Base-by-base conservation (phyloP, 2,329 filamentous ascomycete species). In the Hortaea werneckii region DNA sequence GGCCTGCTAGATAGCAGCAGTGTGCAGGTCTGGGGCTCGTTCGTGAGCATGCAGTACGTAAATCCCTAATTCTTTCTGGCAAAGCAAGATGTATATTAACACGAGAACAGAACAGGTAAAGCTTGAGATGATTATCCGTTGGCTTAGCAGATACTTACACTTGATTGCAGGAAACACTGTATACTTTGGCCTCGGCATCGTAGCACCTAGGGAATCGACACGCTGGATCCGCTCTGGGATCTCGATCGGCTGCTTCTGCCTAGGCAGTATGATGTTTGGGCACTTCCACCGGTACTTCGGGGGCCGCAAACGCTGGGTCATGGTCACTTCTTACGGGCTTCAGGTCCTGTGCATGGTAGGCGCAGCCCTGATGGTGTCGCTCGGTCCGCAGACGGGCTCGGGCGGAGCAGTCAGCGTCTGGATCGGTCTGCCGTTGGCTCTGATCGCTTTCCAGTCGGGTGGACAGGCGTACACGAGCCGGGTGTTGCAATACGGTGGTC, bases 1-100 rank as follows among this genome's bases (percentile, higher is more conserved):
- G 85, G 85, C 4, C 69, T 90, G 8, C 74, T 87, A 6, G 85
- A 90, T 65, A 86, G 82, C 65, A 80, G 83, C 2, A 80, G 83
- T 2, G 83, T 85, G 40, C 82, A 80, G 47, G 83, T 83, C 37
- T 89, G 83, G 81, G 83, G 84, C 9, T 82, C 82, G 2, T 90
- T 90, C 56, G 84, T 87, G 37, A 85, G 81, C 56, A 89, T 89
- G 85, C 85, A 89, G 37, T 60, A 89, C 85, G 83, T 78, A 58
- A 52, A 69, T 13, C 13, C 20, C 20, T 20, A 20, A 20, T 65
- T 28, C 11, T 13, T 13, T 30, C 43, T 44, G 7, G 8, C 13
- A 47, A 29, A 29, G 13, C 29, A 29, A 27, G 7, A 26, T 12
- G 29, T 46, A 42, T 20, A 38, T 4, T 20, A 4, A 20, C 20